These are phyloP conservation scores for Paecilomyces dactylethromorphus DNA, from an alignment of 2,329 filamentous ascomycete genomes.

Conservation along the genomic window DNA sequence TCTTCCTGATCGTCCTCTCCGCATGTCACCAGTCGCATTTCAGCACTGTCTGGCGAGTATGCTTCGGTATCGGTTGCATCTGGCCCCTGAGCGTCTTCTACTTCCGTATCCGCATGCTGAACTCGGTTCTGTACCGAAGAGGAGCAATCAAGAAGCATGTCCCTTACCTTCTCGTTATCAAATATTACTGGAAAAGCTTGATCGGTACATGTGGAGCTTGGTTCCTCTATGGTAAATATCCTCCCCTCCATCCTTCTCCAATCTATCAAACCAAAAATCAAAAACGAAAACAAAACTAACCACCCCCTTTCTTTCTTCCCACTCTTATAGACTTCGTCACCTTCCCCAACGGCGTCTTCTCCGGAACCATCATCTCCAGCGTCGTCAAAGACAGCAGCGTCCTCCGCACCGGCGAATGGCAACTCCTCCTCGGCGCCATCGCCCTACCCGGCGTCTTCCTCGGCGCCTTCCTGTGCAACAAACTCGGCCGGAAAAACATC, in stretches of 20 bases:
- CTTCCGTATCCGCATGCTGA: conserved; percentile 50
- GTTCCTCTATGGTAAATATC: conserved; percentile 42
- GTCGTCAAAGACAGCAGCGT: conserved; percentile 34
- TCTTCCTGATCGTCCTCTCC: conserved; percentile 43
- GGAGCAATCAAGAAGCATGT: conserved; percentile 49
- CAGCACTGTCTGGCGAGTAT: conserved; percentile 43
- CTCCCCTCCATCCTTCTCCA: background rate
- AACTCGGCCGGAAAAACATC: conserved; percentile 43
- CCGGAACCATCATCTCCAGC: conserved; percentile 37
- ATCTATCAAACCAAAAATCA: background rate
- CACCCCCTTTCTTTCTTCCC: background rate
- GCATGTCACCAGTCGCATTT: conserved; percentile 29
- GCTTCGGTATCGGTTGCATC: conserved; percentile 44
- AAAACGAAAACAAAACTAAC: background rate
- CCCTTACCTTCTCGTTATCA: conserved; percentile 44
- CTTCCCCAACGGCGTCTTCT: conserved; percentile 45
- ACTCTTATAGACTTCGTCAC: conserved; percentile 38
- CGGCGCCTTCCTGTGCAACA: conserved; percentile 43
- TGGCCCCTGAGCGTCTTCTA: conserved; percentile 51
- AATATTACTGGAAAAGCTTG: conserved; percentile 50
- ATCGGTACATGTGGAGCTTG: conserved; percentile 50
- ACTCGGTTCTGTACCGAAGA: conserved; percentile 45
- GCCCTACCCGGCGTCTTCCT: conserved; percentile 46
- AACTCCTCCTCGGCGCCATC: conserved; percentile 38
- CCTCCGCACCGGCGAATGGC: conserved; percentile 42